Conservation (phyloP, 805 yeast genomes). For the Kluyveromyces aestuarii region DNA sequence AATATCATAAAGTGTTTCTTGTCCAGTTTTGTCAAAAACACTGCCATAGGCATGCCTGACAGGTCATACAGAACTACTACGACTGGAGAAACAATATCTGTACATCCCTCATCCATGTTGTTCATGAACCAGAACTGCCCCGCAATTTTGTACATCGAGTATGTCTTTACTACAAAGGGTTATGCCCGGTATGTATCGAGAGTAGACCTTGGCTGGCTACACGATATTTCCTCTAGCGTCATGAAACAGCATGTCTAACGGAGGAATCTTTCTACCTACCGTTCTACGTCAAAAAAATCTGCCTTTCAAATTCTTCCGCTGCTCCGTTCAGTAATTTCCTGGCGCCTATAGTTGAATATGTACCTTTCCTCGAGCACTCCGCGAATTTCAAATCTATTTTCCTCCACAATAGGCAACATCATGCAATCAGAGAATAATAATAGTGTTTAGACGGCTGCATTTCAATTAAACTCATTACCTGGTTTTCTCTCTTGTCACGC, state of each 20-base stretch:
- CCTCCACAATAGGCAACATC: too few relatives aligned
- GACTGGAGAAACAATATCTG: constrained; percentile 74
- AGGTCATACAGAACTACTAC: constrained; percentile 81
- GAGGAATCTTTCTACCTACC: not conserved
- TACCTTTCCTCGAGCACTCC: too few relatives aligned
- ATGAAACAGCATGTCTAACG: constrained; percentile 3
- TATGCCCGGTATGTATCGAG: constrained; percentile 86
- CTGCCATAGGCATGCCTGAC: constrained; percentile 93
- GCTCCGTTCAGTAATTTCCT: too few relatives aligned
- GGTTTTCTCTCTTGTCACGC: too few relatives aligned
- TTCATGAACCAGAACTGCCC: constrained; percentile 67
- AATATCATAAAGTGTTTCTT: constrained; percentile 68
- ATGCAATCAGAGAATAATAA: too few relatives aligned
- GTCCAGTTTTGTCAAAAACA: constrained; percentile 73
- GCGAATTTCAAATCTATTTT: too few relatives aligned
- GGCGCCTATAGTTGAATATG: too few relatives aligned
- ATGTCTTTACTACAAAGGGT: constrained; percentile 86
- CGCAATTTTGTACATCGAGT: constrained; percentile 90
- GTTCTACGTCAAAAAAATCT: not conserved
- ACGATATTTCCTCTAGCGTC: constrained; percentile 50
- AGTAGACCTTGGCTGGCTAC: constrained; percentile 76
- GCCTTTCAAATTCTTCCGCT: not conserved
- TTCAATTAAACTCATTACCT: too few relatives aligned
- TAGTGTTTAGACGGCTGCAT: too few relatives aligned
- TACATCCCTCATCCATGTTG: constrained; percentile 84